Conservation (phyloP, 306 rosid genomes). For the Parietaria judaica region DNA sequence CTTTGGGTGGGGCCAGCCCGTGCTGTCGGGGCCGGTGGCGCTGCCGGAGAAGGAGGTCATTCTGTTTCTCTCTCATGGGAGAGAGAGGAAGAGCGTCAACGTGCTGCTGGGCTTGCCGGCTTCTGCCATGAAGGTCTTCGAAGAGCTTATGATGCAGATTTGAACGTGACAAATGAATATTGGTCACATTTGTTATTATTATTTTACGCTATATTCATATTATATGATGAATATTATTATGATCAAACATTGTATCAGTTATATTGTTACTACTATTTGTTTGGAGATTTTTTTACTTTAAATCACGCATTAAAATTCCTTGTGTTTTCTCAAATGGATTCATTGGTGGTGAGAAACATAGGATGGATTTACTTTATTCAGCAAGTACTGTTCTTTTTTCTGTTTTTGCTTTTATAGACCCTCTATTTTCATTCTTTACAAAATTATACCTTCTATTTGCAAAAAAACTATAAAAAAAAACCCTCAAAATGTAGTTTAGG, state of each 20-base stretch:
- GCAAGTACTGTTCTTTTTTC: neutral
- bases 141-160: conserved; percentile 33
- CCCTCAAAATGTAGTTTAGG: no score
- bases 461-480: neutral
- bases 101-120: conserved; percentile 74
- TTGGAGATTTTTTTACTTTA: no score
- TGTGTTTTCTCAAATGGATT: no score
- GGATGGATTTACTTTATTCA: no score
- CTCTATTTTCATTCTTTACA: neutral
- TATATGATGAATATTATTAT: neutral
- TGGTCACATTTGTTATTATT: neutral
- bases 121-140: conserved; percentile 67
- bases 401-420: neutral
- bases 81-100: conserved; percentile 42
- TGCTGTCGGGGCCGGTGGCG: conserved; percentile 62
- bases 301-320: no score
- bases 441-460: neutral
- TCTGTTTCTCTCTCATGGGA: conserved; percentile 51
- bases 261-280: no score
- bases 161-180: conserved; percentile 6
- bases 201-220: neutral
- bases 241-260: no score
- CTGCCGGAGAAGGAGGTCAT: conserved; percentile 63
- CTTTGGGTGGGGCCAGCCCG: conserved; percentile 83
- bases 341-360: no score